A percentile compares a stretch with the other conserved stretches of the same genome.
Conservation (phyloP, 176 grass and related monocot genomes). For the Hsuehochloa calcarea region DNA sequence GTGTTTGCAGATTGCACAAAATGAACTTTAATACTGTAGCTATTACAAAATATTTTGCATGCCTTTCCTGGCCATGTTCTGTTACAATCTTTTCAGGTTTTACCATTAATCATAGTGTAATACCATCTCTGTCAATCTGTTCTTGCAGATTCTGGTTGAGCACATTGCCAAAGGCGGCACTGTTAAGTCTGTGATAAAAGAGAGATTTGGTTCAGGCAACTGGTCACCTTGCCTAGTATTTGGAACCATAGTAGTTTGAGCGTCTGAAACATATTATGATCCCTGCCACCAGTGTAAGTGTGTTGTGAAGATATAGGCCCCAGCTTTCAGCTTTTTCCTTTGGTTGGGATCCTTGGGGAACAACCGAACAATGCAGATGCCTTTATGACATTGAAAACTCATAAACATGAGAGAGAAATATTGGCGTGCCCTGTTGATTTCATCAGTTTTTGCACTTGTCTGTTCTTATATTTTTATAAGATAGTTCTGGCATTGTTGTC, state of each 20-base stretch:
- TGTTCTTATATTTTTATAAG: conserved; percentile 8
- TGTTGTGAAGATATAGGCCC: neutral
- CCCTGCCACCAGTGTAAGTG: neutral
- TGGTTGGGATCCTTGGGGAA: neutral
- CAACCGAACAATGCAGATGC: neutral
- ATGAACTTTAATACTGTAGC: neutral
- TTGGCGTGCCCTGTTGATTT: neutral
- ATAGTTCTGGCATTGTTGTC: neutral
- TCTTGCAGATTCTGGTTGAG: conserved; percentile 68
- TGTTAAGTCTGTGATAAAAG: conserved; percentile 75
- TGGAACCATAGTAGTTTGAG: neutral
- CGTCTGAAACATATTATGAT: neutral
- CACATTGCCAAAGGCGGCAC: conserved; percentile 81
- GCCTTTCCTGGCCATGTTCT: neutral
- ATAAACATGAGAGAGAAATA: neutral
- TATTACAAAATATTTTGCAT: neutral
- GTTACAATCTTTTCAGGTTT: neutral
- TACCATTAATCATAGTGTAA: neutral
- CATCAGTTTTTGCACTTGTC: neutral
- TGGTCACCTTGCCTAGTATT: conserved; percentile 19
- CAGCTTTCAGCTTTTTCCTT: neutral
- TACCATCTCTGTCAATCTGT: conserved; percentile 5
- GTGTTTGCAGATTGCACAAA: neutral
- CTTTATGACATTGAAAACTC: neutral
- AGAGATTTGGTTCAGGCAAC: conserved; percentile 93